These are phyloP conservation scores for Maudiozyma serrabonitensis DNA, from an alignment of 805 yeast species.

Conservation along the genomic window DNA sequence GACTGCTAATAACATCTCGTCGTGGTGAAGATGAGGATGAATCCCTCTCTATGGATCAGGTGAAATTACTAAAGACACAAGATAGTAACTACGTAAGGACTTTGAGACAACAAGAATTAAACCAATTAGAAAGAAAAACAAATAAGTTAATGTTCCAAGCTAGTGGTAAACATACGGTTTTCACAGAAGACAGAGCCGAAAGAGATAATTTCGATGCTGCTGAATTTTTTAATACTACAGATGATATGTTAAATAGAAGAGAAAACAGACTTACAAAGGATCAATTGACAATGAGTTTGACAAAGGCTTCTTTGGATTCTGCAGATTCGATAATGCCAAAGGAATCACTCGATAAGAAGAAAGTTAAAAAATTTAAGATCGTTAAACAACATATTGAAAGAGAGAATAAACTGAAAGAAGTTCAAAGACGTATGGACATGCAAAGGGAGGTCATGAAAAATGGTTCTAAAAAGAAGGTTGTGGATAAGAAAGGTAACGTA, in stretches of 20 bases:
- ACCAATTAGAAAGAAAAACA: constrained; percentile 46
- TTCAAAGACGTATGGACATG: constrained; percentile 62
- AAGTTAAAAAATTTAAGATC: constrained; percentile 48
- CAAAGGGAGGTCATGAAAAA: constrained; percentile 86
- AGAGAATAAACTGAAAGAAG: constrained; percentile 53
- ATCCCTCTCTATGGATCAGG: constrained; percentile 59
- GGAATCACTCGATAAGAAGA: constrained; percentile 41
- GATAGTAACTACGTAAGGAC: constrained; percentile 81
- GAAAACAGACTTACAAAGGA: constrained; percentile 61
- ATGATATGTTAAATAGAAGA: constrained; percentile 45
- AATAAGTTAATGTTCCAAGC: constrained; percentile 41
- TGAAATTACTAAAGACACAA: constrained; percentile 77
- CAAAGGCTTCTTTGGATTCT: constrained; percentile 4
- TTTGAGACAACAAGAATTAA: constrained; percentile 56
- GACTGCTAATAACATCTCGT: constrained; percentile 58
- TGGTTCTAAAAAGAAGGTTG: constrained; percentile 74
- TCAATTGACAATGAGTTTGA: constrained; percentile 40
- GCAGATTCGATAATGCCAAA: constrained; percentile 26
- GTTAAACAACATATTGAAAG: constrained; percentile 61
- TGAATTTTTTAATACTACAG: constrained; percentile 60
- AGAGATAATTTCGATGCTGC: constrained; percentile 55
- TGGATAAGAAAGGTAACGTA: constrained; percentile 55
- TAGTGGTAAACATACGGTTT: constrained; percentile 74
- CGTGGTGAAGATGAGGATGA: constrained; percentile 36
- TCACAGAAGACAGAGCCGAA: constrained; percentile 57